Evolutionary conservation across 768 basidiomycete species (phyloP), one percentile per base, ranked within the genome.

Genomic region (Macrolepiota albuminosa): DNA sequence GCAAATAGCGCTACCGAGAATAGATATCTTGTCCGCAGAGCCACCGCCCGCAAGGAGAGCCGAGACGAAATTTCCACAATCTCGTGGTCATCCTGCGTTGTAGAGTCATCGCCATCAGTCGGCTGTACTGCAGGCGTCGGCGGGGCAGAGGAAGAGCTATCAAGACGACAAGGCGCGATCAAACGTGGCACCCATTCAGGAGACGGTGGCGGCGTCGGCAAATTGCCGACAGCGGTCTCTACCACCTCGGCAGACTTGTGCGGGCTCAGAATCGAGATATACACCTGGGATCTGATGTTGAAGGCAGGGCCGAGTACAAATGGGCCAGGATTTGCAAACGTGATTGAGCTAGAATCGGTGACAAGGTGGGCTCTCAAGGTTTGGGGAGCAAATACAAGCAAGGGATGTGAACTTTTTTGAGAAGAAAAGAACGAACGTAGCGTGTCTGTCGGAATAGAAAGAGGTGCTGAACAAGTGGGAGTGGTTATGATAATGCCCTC

Each of bases 151-250:
- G 6, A 1, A 26, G 26, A 26, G 14, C 42, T 45, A 33, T 36
- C 42, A 21, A 43, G 45, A 13, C 45, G 40, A 34, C 11, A 18
- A 34, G 48, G 52, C 13, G 45, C n/a, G 31, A 33, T 51, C 29
- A 10, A 14, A 26, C 59, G 21, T 7, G 71, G 67, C 21, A 59
- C 62, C 34, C 74, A 58, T 39, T 65, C 67, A 9, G 77, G 76
- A 39, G 76, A 76, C 8, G 71, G 71, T 16, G 76, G 76, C 10
- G 76, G 76, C 16, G 75, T 77, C 5, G 74, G 76, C 8, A 78
- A 64, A 29, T 59, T 55, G n/a, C 64, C 62, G 2, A 56, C 49
- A 36, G 59, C 43, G 6, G 43, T 39, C 0, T 67, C 54, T 29
- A 59, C 47, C 40, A 57, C 48, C 55, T 61, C 48, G 59, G 69